These are phyloP conservation scores for Dioscorea alata DNA, from an alignment of 106 monocot genomes.

Conservation along the genomic window DNA sequence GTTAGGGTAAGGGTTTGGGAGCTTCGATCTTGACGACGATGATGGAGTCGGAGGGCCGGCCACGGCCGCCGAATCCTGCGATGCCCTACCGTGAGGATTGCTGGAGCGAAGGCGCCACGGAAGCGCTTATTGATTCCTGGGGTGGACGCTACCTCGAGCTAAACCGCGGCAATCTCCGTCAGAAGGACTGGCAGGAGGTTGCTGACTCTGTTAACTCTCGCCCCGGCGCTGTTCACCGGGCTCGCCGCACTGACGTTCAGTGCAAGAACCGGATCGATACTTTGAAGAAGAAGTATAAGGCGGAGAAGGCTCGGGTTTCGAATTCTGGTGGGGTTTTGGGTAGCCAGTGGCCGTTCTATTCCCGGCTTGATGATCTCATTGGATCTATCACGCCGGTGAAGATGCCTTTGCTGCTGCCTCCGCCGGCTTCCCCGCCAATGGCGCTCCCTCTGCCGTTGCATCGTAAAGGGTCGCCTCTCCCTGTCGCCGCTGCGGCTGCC, in stretches of 20 bases:
- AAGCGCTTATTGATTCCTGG: constrained; percentile 76
- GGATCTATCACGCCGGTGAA: constrained; percentile 14
- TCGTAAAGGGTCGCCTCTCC: constrained; percentile 13
- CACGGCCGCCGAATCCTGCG: constrained; percentile 52
- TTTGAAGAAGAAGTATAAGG: constrained; percentile 91
- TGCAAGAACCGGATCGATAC: constrained; percentile 96
- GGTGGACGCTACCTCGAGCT: constrained; percentile 77
- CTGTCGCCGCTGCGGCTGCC: constrained; percentile 1
- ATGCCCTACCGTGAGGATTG: constrained; percentile 86
- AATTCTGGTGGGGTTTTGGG: constrained; percentile 15
- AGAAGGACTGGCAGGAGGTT: constrained; percentile 93
- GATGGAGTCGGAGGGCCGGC: constrained; percentile 7
- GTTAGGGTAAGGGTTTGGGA: neutral
- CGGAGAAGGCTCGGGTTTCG: constrained; percentile 44
- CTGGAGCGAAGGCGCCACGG: constrained; percentile 95
- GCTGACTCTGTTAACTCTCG: constrained; percentile 88
- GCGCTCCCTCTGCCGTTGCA: constrained; percentile 7
- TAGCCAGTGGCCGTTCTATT: constrained; percentile 65
- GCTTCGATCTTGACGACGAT: constrained; percentile 4
- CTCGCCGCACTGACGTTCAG: constrained; percentile 72
- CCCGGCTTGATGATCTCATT: constrained; percentile 52
- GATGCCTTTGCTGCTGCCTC: neutral
- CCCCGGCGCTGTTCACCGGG: constrained; percentile 30
- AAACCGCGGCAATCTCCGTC: constrained; percentile 84
- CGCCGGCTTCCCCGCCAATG: constrained; percentile 7